Percentiles rank a stretch among this genome's conserved stretches.
Evolutionary conservation across 345 rosid species (phyloP).

Genomic region (Mallotus nudiflorus): DNA sequence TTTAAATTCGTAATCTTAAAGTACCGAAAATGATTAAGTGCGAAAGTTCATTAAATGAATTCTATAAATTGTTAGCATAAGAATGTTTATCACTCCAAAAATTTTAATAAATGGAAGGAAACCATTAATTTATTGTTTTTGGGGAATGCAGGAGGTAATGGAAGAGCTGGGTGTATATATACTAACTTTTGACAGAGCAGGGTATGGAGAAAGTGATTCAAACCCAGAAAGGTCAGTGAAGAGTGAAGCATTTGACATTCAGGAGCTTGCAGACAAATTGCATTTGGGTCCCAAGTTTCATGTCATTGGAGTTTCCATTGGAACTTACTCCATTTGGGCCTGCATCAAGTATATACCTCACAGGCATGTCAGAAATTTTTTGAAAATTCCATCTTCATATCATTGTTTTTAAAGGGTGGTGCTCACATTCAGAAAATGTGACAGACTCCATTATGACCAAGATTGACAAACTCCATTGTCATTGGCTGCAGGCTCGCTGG

Average conservation of each 20-base stretch:
- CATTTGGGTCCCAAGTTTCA: constrained; percentile 46
- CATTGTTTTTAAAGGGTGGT: too few relatives aligned
- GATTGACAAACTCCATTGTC: background rate
- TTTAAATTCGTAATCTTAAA: too few relatives aligned
- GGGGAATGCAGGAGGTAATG: constrained; percentile 41
- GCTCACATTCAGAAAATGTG: too few relatives aligned
- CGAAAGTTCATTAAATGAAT: too few relatives aligned
- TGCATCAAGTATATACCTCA: constrained; percentile 59
- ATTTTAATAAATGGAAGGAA: too few relatives aligned
- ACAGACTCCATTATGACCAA: too few relatives aligned
- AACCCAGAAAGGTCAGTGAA: constrained; percentile 42
- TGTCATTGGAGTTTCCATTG: constrained; percentile 52
- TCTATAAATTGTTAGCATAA: too few relatives aligned
- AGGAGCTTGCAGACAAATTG: constrained; percentile 58
- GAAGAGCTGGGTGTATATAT: constrained; percentile 42
- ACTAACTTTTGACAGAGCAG: constrained; percentile 54
- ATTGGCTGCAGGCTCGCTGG: constrained; percentile 49
- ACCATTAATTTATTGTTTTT: too few relatives aligned
- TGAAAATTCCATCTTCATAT: too few relatives aligned
- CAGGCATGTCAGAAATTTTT: constrained; percentile 43
- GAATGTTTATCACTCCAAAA: too few relatives aligned
- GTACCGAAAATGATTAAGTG: too few relatives aligned
- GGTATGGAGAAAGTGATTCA: constrained; percentile 68
- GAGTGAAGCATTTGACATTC: constrained; percentile 56
- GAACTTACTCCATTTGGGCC: constrained; percentile 46